A percentile compares a stretch with the other conserved stretches of the same genome.
These are phyloP conservation scores for Cryptosporidium felis DNA, from an alignment of 169 alveolate species.

Conservation along the genomic window DNA sequence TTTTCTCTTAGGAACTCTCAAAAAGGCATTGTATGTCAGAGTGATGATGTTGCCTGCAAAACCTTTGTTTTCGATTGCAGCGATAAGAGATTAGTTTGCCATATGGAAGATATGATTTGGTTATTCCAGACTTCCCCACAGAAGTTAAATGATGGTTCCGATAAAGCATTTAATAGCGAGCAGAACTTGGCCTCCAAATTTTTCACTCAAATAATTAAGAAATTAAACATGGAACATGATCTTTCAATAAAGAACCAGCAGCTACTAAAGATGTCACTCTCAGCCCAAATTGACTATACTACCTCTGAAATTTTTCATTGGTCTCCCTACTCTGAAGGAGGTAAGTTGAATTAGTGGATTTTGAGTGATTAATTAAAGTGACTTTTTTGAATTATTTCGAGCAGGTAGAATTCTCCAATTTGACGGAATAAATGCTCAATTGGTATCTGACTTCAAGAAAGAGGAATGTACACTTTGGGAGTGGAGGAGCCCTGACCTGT, in stretches of 20 bases:
- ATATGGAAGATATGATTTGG: slow-evolving; percentile 66
- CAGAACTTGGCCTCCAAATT: slow-evolving; percentile 20
- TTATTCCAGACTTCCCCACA: slow-evolving; percentile 52
- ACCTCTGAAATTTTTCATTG: background rate
- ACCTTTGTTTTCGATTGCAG: slow-evolving; percentile 60
- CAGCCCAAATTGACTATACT: background rate
- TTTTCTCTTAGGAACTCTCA: slow-evolving; percentile 46
- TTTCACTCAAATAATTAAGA: slow-evolving; percentile 13
- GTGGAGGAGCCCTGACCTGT: slow-evolving; percentile 48
- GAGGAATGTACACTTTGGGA: slow-evolving; percentile 67
- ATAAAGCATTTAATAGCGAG: background rate
- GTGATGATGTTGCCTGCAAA: slow-evolving; percentile 65
- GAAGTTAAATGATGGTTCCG: background rate
- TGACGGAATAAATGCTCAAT: background rate
- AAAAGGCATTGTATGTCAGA: slow-evolving; percentile 55
- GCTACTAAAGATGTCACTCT: slow-evolving; percentile 6
- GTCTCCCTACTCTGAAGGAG: slow-evolving; percentile 39
- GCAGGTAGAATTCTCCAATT: slow-evolving; percentile 47
- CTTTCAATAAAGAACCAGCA: slow-evolving; percentile 6
- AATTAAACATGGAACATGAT: background rate
- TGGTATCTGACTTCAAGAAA: slow-evolving; percentile 30
- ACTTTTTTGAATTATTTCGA: background rate
- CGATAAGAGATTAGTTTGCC: slow-evolving; percentile 54
- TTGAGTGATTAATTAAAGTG: background rate
- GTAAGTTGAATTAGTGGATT: slow-evolving; percentile 10